These are phyloP conservation scores for Penicillium steckii DNA, from an alignment of 495 filamentous ascomycete genomes.

Conservation along the genomic window DNA sequence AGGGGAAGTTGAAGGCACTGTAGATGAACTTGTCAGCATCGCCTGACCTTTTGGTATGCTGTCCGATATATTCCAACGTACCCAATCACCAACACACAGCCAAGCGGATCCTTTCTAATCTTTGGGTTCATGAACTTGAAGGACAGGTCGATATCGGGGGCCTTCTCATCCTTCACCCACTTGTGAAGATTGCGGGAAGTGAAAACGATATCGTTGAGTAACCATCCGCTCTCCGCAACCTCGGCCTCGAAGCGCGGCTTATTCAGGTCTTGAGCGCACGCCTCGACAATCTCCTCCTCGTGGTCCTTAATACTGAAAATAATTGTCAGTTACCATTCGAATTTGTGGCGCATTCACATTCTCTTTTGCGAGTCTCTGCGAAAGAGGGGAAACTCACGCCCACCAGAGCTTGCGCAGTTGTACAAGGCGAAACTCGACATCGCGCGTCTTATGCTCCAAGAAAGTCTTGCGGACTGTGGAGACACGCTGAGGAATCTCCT, in stretches of 20 bases:
- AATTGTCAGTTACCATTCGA: conserved; percentile 2
- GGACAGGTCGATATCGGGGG: conserved; percentile 64
- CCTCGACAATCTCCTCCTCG: conserved; percentile 63
- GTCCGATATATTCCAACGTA: conserved; percentile 27
- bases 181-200: conserved; percentile 70
- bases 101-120: conserved; percentile 87
- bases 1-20: conserved; percentile 86
- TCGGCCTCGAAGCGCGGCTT: conserved; percentile 70
- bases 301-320: conserved; percentile 67
- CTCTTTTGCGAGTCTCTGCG: background rate
- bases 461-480: conserved; percentile 62
- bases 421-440: conserved; percentile 73
- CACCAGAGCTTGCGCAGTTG: conserved; percentile 95
- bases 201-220: conserved; percentile 76
- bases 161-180: conserved; percentile 79
- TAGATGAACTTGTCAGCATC: no score
- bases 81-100: conserved; percentile 82
- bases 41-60: no score
- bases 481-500: conserved; percentile 60
- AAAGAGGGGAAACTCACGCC: conserved; percentile 52
- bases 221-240: conserved; percentile 69
- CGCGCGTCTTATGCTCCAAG: conserved; percentile 74
- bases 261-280: conserved; percentile 70
- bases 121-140: conserved; percentile 68
- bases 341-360: background rate